Evolutionary conservation across 169 alveolate species (phyloP), one percentile per base, ranked within the genome.

Genomic region (Neospora caninum): DNA sequence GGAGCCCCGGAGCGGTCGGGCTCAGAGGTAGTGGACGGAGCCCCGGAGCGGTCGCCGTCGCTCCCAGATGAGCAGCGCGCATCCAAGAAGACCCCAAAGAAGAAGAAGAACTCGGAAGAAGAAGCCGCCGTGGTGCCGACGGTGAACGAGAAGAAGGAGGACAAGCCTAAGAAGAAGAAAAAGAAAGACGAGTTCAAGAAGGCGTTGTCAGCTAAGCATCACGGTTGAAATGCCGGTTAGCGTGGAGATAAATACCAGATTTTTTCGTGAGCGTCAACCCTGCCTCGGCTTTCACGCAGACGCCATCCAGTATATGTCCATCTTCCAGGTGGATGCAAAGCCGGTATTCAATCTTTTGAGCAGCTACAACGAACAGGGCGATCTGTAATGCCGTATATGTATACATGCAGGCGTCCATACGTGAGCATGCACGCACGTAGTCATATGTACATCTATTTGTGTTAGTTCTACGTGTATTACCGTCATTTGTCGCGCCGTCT

Each of bases 151-250:
- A n/a, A 13, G 43, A 6, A 78, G 20, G 45, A 18, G 22, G 49
- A 38, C 45, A 78, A 78, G 45, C 27, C 22, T 18, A 78, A 78
- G 20, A n/a, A n/a, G 18, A 78, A 78, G 86, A 78, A 78, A 29
- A 78, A 78, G 86, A 78, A 78, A n/a, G 86, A 78, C 45, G 86
- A 78, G 2, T 78, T 78, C 13, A 78, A 78, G 86, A n/a, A 22
- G 49, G 86, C 86, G 13, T n/a, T 78, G 41, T 78, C 86, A 25
- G 29, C 27, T n/a, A 78, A 78, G 42, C 39, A 78, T 20, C 86
- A 43, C n/a, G 86, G 73, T 7, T 16, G 73, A 64, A 22, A 6
- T 22, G n/a, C 73, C 73, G 73, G 73, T 27, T 22, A 27, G n/a
- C n/a, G n/a, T 16, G 20, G 73, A 29, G 64, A 53, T n/a, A n/a